Conservation (phyloP, 805 yeast genomes). For the Osmozyma mogii region DNA sequence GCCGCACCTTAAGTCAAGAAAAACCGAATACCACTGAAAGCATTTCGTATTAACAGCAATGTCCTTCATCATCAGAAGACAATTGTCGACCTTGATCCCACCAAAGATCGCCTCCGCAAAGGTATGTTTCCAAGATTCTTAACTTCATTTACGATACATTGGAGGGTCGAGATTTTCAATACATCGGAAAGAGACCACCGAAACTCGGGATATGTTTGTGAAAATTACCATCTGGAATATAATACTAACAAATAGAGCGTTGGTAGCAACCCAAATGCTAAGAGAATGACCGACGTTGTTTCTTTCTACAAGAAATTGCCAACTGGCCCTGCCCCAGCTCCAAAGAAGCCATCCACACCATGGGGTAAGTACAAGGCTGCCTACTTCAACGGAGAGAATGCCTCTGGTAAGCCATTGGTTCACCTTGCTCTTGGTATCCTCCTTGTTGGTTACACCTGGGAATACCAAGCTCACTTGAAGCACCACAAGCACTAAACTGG, state of each 20-base stretch:
- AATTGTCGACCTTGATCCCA: slow-evolving; percentile 91
- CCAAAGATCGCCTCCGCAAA: slow-evolving; percentile 97
- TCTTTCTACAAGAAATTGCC: slow-evolving; percentile 94
- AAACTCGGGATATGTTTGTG: too few relatives aligned
- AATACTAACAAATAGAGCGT: slow-evolving; percentile 56
- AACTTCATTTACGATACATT: too few relatives aligned
- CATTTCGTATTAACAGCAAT: slow-evolving; percentile 24
- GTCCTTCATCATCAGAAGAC: slow-evolving; percentile 88
- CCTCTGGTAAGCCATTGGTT: slow-evolving; percentile 74
- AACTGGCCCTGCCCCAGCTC: slow-evolving; percentile 79
- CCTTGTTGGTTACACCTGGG: slow-evolving; percentile 79
- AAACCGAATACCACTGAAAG: slow-evolving; percentile 10
- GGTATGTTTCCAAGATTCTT: slow-evolving; percentile 51
- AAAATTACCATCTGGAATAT: too few relatives aligned
- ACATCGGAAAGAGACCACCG: too few relatives aligned
- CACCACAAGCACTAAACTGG: slow-evolving; percentile 22
- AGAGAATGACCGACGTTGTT: slow-evolving; percentile 92
- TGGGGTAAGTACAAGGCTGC: slow-evolving; percentile 77
- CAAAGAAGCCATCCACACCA: slow-evolving; percentile 57
- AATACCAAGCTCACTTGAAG: slow-evolving; percentile 82
- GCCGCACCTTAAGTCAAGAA: slow-evolving; percentile 8
- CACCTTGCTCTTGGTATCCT: slow-evolving; percentile 67
- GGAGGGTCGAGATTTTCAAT: too few relatives aligned
- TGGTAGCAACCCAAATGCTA: slow-evolving; percentile 93
- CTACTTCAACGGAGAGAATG: slow-evolving; percentile 77